phyloP scores from a whole-genome alignment of 352 stramenopile species.

The Phytophthora cryptogea region DNA sequence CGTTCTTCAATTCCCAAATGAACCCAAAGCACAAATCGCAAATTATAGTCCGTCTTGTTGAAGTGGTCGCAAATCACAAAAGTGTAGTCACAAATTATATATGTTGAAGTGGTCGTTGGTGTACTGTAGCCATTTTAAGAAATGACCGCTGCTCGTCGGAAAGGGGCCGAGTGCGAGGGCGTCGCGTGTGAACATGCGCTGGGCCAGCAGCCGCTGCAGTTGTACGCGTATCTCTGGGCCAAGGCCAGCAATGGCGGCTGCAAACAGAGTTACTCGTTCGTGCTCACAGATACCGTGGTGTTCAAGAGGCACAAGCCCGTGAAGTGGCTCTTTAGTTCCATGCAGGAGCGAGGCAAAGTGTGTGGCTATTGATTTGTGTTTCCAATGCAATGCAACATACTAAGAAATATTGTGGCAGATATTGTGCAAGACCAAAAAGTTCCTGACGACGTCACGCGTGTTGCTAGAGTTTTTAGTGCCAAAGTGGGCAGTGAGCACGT shows the following conservation, averaged over 20 bases:
- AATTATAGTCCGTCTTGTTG: background rate
- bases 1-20: slow-evolving; percentile 7
- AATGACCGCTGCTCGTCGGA: slow-evolving; percentile 30
- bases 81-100: slow-evolving; percentile 1
- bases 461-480: slow-evolving; percentile 54
- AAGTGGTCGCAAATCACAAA: slow-evolving; percentile 1
- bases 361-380: background rate
- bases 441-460: slow-evolving; percentile 47
- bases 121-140: slow-evolving; percentile 26
- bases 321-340: slow-evolving; percentile 78
- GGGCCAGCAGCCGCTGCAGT: slow-evolving; percentile 60
- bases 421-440: slow-evolving; percentile 66
- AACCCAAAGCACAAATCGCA: background rate
- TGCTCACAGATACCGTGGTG: slow-evolving; percentile 69
- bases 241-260: slow-evolving; percentile 30
- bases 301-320: slow-evolving; percentile 73
- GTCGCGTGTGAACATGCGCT: slow-evolving; percentile 71
- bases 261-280: slow-evolving; percentile 45
- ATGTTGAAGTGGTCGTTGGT: slow-evolving; percentile 5
- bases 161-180: slow-evolving; percentile 57
- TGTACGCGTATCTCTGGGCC: slow-evolving; percentile 65
- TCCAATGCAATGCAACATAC: background rate
- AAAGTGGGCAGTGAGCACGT: slow-evolving; percentile 19
- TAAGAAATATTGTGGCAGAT: slow-evolving; percentile 36
- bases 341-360: slow-evolving; percentile 70